Evolutionary conservation across 164 flowering plant species (phyloP).

Genomic region (Chloranthus sessilifolius): DNA sequence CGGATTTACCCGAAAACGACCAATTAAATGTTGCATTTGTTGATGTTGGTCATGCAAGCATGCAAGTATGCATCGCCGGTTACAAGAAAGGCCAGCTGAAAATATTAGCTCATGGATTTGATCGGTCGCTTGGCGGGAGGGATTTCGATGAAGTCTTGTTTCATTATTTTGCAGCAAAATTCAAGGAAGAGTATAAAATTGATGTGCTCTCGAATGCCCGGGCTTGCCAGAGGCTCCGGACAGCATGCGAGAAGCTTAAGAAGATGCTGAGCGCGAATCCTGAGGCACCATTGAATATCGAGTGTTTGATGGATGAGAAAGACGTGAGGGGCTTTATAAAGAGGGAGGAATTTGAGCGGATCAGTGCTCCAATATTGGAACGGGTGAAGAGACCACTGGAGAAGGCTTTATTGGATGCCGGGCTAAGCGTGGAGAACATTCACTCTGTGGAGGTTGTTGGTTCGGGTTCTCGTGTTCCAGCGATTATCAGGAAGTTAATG

Average conservation of each 20-base stretch:
- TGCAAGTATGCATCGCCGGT: constrained; percentile 90
- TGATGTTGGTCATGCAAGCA: constrained; percentile 80
- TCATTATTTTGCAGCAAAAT: constrained; percentile 65
- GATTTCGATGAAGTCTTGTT: constrained; percentile 91
- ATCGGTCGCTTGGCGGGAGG: constrained; percentile 70
- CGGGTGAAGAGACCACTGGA: constrained; percentile 78
- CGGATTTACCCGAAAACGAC: constrained; percentile 83
- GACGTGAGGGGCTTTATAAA: constrained; percentile 81
- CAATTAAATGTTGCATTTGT: constrained; percentile 81
- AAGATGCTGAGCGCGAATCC: constrained; percentile 91
- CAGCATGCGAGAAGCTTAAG: constrained; percentile 82
- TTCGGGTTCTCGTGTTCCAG: constrained; percentile 88
- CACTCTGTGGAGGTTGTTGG: constrained; percentile 89
- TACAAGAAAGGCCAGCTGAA: constrained; percentile 83
- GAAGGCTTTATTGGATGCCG: constrained; percentile 76
- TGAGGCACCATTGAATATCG: constrained; percentile 81
- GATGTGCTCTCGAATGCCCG: constrained; percentile 76
- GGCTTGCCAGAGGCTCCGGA: constrained; percentile 69
- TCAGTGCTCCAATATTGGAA: constrained; percentile 72
- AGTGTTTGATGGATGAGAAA: constrained; percentile 95
- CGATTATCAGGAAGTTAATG: constrained; percentile 66
- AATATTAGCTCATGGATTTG: constrained; percentile 68
- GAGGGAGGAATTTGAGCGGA: constrained; percentile 82
- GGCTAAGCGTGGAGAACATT: constrained; percentile 52
- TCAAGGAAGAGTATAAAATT: constrained; percentile 73